Percentiles rank a stretch among this genome's conserved stretches.
phyloP scores from a whole-genome alignment of 2,329 filamentous ascomycete genomes.

The Aspergillus japonicus region DNA sequence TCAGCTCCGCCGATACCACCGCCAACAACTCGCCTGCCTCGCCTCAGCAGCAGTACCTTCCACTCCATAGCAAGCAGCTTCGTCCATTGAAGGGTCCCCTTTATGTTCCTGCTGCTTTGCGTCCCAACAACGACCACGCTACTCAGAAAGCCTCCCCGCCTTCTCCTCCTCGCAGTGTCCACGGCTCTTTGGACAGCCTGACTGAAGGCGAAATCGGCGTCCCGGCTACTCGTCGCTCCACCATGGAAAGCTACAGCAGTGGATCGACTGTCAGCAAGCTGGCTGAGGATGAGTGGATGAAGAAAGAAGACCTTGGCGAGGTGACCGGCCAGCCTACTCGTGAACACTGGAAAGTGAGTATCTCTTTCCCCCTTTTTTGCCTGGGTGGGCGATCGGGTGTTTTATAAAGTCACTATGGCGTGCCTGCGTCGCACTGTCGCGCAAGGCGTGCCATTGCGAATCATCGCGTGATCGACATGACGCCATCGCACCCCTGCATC shows the following conservation, averaged over 20 bases:
- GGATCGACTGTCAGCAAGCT: conserved; percentile 44
- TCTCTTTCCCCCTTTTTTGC: neutral
- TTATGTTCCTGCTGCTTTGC: conserved; percentile 62
- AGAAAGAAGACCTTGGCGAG: conserved; percentile 53
- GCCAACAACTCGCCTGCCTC: conserved; percentile 56
- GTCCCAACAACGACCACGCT: conserved; percentile 60
- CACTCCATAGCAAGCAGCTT: conserved; percentile 54
- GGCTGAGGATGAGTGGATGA: conserved; percentile 54
- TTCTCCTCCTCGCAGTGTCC: conserved; percentile 54
- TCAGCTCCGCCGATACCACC: conserved; percentile 50
- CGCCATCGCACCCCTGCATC: conserved; percentile 6
- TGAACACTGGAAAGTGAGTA: conserved; percentile 64
- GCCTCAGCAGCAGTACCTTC: conserved; percentile 44
- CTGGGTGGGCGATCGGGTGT: conserved; percentile 1
- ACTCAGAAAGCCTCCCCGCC: conserved; percentile 41
- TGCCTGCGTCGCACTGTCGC: conserved; percentile 22
- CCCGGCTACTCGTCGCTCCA: conserved; percentile 39
- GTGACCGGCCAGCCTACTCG: conserved; percentile 60
- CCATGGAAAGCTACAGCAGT: conserved; percentile 42
- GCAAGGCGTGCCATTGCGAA: conserved; percentile 19
- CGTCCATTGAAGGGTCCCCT: conserved; percentile 60
- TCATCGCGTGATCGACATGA: conserved; percentile 28
- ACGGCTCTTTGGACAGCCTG: conserved; percentile 54
- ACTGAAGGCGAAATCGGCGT: conserved; percentile 37
- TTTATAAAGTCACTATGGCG: conserved; percentile 28